Percentiles rank a stretch among this genome's conserved stretches.
phyloP scores from a whole-genome alignment of 805 yeast species.

The Helenozyma baotianmanensis region DNA sequence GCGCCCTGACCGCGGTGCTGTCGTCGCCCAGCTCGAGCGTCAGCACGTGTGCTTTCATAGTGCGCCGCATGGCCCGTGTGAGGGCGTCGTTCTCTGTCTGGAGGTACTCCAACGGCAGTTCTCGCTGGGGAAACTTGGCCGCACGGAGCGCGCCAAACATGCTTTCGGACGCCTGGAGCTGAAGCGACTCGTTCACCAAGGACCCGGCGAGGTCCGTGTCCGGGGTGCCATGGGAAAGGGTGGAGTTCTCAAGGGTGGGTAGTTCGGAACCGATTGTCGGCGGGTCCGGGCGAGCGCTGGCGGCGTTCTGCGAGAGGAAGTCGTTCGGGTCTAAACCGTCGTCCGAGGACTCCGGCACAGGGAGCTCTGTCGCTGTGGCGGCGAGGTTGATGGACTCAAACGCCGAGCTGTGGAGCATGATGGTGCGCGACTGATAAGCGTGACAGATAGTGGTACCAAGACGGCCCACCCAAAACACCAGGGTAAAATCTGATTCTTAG shows the following conservation, averaged over 20 bases:
- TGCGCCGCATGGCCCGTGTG: conserved; percentile 1
- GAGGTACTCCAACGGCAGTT: conserved; percentile 9
- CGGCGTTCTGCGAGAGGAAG: conserved; percentile 11
- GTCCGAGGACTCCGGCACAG: conserved; percentile 12
- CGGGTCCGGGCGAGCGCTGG: not conserved
- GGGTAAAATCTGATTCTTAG: too few relatives aligned
- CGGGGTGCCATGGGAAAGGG: not conserved
- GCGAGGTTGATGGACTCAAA: conserved; percentile 17
- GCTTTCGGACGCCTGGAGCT: too few relatives aligned
- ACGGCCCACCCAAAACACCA: too few relatives aligned
- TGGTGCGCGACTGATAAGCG: too few relatives aligned
- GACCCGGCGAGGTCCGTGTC: too few relatives aligned
- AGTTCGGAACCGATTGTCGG: not conserved
- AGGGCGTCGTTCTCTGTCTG: conserved; percentile 6
- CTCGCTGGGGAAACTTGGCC: too few relatives aligned
- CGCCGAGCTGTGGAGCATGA: conserved; percentile 1
- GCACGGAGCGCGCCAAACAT: too few relatives aligned
- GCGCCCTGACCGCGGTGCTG: conserved; percentile 4
- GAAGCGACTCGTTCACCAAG: too few relatives aligned
- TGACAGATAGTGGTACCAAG: too few relatives aligned
- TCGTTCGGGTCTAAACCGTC: conserved; percentile 19
- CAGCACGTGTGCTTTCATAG: conserved; percentile 5
- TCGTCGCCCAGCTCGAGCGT: conserved; percentile 9
- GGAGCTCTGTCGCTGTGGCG: conserved; percentile 4
- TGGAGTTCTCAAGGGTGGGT: not conserved